phyloP scores from a whole-genome alignment of 2,329 filamentous ascomycete species.

The Fonsecaea erecta region DNA sequence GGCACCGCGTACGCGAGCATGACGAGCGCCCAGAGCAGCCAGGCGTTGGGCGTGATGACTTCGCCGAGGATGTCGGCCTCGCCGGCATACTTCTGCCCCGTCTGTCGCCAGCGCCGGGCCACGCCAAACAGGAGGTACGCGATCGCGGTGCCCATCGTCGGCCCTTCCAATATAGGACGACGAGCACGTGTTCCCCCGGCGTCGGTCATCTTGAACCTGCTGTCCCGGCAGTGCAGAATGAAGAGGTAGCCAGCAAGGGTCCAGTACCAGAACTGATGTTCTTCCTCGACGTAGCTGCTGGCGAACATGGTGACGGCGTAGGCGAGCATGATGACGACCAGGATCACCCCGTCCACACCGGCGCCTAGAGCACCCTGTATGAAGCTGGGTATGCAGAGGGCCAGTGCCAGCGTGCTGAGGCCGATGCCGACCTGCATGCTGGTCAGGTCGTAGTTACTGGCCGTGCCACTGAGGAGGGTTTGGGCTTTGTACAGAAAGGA shows the following conservation, averaged over 20 bases:
- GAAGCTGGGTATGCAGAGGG: conserved; percentile 38
- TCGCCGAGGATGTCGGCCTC: conserved; percentile 80
- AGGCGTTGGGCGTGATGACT: conserved; percentile 67
- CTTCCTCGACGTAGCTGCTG: conserved; percentile 96
- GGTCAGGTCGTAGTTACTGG: conserved; percentile 84
- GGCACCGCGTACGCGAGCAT: conserved; percentile 70
- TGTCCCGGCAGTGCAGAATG: conserved; percentile 44
- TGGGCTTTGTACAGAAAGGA: conserved; percentile 75
- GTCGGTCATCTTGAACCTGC: conserved; percentile 11
- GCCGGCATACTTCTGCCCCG: conserved; percentile 94
- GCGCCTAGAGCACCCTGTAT: conserved; percentile 8
- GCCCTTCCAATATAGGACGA: conserved; percentile 1
- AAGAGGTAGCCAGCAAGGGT: conserved; percentile 58
- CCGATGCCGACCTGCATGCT: conserved; percentile 60
- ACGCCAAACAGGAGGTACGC: conserved; percentile 69
- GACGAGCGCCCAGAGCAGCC: conserved; percentile 75
- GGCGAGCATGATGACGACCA: conserved; percentile 59
- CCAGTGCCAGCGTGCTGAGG: conserved; percentile 40
- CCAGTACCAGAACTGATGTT: conserved; percentile 99
- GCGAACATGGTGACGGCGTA: conserved; percentile 96
- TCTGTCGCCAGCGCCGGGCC: conserved; percentile 88
- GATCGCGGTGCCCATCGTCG: conserved; percentile 43
- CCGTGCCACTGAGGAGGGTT: conserved; percentile 80
- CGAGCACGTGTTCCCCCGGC: neutral
- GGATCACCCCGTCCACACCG: conserved; percentile 39